These are phyloP conservation scores for Bryum argenteum DNA, from an alignment of 225 moss, liverwort and hornwort species.

Conservation along the genomic window DNA sequence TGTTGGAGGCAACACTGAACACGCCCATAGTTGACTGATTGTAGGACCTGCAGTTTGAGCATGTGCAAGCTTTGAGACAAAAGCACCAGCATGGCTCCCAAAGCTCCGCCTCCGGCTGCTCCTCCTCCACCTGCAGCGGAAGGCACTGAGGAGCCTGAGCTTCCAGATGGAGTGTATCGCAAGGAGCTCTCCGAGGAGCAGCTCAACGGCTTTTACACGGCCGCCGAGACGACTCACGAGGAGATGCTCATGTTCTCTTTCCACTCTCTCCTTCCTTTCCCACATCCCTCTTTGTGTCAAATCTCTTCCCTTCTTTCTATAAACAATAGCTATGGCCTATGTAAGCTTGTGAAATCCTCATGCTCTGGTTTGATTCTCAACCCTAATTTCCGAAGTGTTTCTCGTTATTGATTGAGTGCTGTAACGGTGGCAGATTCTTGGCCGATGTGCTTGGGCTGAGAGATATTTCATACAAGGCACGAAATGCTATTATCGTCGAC, in stretches of 20 bases:
- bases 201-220: slow-evolving; percentile 43
- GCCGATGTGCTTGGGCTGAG: slow-evolving; percentile 53
- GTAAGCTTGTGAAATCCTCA: background rate
- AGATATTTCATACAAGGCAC: slow-evolving; percentile 47
- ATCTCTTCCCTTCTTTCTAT: too few relatives aligned
- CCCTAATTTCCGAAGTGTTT: slow-evolving; percentile 15
- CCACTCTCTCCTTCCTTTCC: background rate
- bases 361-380: background rate
- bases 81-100: slow-evolving; percentile 30
- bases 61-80: slow-evolving; percentile 24
- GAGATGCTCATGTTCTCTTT: slow-evolving; percentile 46
- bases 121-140: slow-evolving; percentile 1
- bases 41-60: slow-evolving; percentile 13
- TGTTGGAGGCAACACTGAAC: slow-evolving; percentile 9
- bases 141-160: slow-evolving; percentile 36
- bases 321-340: background rate
- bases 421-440: slow-evolving; percentile 46
- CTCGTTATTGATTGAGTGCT: slow-evolving; percentile 12
- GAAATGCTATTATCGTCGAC: slow-evolving; percentile 59
- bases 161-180: slow-evolving; percentile 53
- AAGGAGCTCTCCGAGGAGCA: slow-evolving; percentile 57
- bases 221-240: slow-evolving; percentile 37
- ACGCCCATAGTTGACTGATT: background rate
- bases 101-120: slow-evolving; percentile 33
- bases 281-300: background rate